phyloP scores from a whole-genome alignment of 2,329 filamentous ascomycete genomes.

The Alternaria sp. region DNA sequence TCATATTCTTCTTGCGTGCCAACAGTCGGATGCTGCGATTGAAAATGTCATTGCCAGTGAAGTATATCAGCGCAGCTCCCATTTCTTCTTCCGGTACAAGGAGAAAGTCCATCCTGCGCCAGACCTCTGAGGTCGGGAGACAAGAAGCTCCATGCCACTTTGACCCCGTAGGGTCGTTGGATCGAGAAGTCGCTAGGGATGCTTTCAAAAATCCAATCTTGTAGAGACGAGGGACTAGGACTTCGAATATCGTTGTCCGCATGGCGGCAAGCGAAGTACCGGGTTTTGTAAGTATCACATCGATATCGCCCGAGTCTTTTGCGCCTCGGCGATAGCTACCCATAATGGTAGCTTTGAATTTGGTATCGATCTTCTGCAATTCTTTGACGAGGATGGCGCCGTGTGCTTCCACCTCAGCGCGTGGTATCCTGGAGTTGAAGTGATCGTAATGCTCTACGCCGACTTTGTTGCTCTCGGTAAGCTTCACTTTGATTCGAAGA shows the following conservation, averaged over 20 bases:
- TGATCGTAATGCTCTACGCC: conserved; percentile 84
- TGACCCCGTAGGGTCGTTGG: conserved; percentile 63
- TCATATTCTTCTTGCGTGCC: conserved; percentile 81
- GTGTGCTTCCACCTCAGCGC: conserved; percentile 76
- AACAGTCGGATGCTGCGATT: conserved; percentile 85
- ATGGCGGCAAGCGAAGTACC: conserved; percentile 65
- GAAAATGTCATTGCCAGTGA: conserved; percentile 95
- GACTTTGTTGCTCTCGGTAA: conserved; percentile 75
- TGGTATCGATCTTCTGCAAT: conserved; percentile 67
- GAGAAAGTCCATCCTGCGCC: conserved; percentile 86
- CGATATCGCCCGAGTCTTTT: conserved; percentile 79
- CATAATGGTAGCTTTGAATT: conserved; percentile 75
- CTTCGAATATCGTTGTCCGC: conserved; percentile 67
- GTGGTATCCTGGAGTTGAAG: conserved; percentile 79
- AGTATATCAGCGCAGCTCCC: conserved; percentile 90
- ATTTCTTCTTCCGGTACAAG: conserved; percentile 81
- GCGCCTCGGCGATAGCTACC: conserved; percentile 88
- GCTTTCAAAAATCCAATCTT: conserved; percentile 72
- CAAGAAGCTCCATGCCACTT: conserved; percentile 92
- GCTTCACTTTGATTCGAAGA: conserved; percentile 65
- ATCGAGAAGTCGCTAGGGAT: conserved; percentile 68
- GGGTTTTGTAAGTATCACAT: conserved; percentile 80
- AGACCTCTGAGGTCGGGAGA: conserved; percentile 66
- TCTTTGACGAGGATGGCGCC: conserved; percentile 69
- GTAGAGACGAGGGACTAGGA: conserved; percentile 70